phyloP scores from a whole-genome alignment of 352 stramenopile genomes.

The Globisporangium mamillatum region DNA sequence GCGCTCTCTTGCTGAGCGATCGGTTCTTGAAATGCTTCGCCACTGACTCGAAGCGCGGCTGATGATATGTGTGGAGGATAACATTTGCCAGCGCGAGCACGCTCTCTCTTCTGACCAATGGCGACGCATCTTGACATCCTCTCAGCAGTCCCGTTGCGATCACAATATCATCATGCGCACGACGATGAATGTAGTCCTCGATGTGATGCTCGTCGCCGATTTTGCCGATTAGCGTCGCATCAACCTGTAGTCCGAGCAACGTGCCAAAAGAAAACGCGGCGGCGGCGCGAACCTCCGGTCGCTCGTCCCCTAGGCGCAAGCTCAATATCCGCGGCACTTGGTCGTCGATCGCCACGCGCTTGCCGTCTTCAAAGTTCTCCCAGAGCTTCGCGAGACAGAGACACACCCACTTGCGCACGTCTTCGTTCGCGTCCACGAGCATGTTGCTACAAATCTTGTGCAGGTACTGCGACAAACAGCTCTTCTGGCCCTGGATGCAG shows the following conservation, averaged over 20 bases:
- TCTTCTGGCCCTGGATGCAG: slow-evolving; percentile 90
- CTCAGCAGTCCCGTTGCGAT: slow-evolving; percentile 66
- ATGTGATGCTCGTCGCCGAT: slow-evolving; percentile 44
- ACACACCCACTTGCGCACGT: slow-evolving; percentile 84
- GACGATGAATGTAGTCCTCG: slow-evolving; percentile 58
- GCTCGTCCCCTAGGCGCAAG: slow-evolving; percentile 77
- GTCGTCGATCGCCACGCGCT: slow-evolving; percentile 83
- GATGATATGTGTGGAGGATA: slow-evolving; percentile 85
- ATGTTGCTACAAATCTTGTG: slow-evolving; percentile 74
- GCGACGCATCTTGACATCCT: slow-evolving; percentile 76
- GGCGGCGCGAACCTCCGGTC: slow-evolving; percentile 89
- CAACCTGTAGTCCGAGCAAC: slow-evolving; percentile 85
- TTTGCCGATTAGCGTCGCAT: slow-evolving; percentile 47
- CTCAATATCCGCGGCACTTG: slow-evolving; percentile 86
- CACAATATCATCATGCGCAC: slow-evolving; percentile 63
- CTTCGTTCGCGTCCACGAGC: slow-evolving; percentile 56
- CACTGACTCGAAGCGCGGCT: slow-evolving; percentile 80
- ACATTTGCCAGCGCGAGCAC: slow-evolving; percentile 83
- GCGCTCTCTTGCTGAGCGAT: slow-evolving; percentile 17
- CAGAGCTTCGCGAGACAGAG: slow-evolving; percentile 95
- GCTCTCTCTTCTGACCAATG: slow-evolving; percentile 80
- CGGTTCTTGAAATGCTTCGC: slow-evolving; percentile 79
- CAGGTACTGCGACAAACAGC: slow-evolving; percentile 91
- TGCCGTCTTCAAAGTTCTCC: slow-evolving; percentile 89
- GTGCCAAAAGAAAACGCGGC: slow-evolving; percentile 92